Percentiles rank a stretch among this genome's conserved stretches.
phyloP scores from a whole-genome alignment of 164 flowering plant genomes.

The Malania oleifera region DNA sequence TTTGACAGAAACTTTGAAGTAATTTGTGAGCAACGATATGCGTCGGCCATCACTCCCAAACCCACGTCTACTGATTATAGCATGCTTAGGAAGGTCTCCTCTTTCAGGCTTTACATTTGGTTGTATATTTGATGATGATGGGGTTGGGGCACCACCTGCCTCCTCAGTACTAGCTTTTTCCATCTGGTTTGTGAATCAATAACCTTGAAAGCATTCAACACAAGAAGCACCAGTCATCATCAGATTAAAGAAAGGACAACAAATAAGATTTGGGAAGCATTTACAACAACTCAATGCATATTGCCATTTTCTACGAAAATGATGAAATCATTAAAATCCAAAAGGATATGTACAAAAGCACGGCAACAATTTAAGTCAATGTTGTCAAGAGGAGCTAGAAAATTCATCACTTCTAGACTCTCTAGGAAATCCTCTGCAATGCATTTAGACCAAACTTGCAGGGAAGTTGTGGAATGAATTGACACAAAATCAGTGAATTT shows the following conservation, averaged over 20 bases:
- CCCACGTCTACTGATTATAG: slow-evolving; percentile 45
- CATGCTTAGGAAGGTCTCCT: slow-evolving; percentile 24
- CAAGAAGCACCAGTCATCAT: not conserved
- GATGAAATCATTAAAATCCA: too few relatives aligned
- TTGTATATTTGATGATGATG: slow-evolving; percentile 25
- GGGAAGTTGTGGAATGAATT: too few relatives aligned
- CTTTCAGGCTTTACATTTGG: slow-evolving; percentile 23
- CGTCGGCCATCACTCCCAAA: slow-evolving; percentile 48
- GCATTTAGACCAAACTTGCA: too few relatives aligned
- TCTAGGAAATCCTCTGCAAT: too few relatives aligned
- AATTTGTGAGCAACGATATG: slow-evolving; percentile 53
- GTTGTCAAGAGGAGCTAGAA: too few relatives aligned
- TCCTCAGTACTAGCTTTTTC: slow-evolving; percentile 18
- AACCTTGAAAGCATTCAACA: not conserved
- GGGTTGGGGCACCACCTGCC: slow-evolving; percentile 13
- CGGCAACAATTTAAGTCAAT: too few relatives aligned
- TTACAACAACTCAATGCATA: too few relatives aligned
- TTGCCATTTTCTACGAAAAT: too few relatives aligned
- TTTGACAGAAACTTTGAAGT: slow-evolving; percentile 54
- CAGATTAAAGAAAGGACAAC: not conserved
- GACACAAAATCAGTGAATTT: too few relatives aligned
- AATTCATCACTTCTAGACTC: too few relatives aligned
- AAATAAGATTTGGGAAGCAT: not conserved
- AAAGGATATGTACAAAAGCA: too few relatives aligned
- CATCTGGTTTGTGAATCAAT: slow-evolving; percentile 13